Conservation (phyloP, 306 rosid genomes). For the Trichosanthes truncata region DNA sequence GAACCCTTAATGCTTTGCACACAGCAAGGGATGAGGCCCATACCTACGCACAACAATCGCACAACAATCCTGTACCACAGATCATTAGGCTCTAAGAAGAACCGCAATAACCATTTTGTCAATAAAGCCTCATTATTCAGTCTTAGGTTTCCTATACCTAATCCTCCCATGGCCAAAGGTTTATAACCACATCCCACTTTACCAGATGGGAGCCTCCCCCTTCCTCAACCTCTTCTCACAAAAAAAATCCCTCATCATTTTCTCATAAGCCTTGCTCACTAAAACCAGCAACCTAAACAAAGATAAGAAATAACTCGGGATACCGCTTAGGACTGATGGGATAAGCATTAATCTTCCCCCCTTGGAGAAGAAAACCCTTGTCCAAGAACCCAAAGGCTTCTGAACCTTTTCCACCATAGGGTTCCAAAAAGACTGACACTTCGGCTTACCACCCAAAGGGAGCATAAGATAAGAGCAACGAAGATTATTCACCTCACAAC, state of each 20-base stretch:
- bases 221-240: too few species aligned
- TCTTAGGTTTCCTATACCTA: not conserved
- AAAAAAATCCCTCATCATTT: not conserved
- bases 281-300: not conserved
- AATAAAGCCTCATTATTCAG: not conserved
- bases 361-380: not conserved
- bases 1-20: not conserved
- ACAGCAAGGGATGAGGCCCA: not conserved
- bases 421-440: not conserved
- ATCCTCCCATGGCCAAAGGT: not conserved
- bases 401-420: not conserved
- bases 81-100: not conserved
- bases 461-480: not conserved
- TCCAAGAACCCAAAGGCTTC: not conserved
- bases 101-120: not conserved
- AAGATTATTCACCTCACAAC: not conserved
- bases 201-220: not conserved
- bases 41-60: not conserved
- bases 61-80: not conserved
- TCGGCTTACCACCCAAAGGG: not conserved
- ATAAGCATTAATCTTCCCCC: not conserved
- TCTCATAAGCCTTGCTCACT: not conserved
- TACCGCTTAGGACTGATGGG: not conserved
- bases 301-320: not conserved
- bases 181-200: not conserved